A percentile compares a stretch with the other conserved stretches of the same genome.
Conservation (phyloP, 805 yeast species). For the Babjeviella inositovora region DNA sequence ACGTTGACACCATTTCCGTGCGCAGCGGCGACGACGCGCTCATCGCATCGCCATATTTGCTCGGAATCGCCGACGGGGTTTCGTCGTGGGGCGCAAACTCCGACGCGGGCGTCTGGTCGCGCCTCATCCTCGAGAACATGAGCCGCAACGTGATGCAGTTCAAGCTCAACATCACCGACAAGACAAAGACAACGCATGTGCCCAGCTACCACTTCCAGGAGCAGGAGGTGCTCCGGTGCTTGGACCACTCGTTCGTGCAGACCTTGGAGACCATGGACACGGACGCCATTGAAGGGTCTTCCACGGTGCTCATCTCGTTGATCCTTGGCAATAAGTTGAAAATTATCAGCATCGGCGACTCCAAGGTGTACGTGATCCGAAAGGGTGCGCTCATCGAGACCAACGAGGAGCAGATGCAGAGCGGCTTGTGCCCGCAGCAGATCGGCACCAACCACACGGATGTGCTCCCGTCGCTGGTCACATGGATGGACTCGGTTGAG, state of each 20-base stretch:
- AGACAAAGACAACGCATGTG: too few species aligned
- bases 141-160: slow-evolving; percentile 19
- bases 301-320: slow-evolving; percentile 30
- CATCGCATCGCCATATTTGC: slow-evolving; percentile 31
- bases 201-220: too few species aligned
- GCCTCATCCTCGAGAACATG: slow-evolving; percentile 33
- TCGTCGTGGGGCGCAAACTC: slow-evolving; percentile 35
- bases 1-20: slow-evolving; percentile 34
- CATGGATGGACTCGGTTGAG: slow-evolving; percentile 23
- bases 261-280: slow-evolving; percentile 33
- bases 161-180: slow-evolving; percentile 23
- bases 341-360: slow-evolving; percentile 36
- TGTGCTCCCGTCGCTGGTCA: slow-evolving; percentile 27
- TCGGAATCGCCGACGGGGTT: slow-evolving; percentile 42
- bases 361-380: slow-evolving; percentile 28
- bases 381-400: slow-evolving; percentile 22
- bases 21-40: slow-evolving; percentile 44
- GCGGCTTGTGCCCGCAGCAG: slow-evolving; percentile 32
- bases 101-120: slow-evolving; percentile 33
- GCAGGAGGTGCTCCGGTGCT: slow-evolving; percentile 20
- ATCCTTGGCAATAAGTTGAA: slow-evolving; percentile 26
- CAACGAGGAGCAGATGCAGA: slow-evolving; percentile 28
- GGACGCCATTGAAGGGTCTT: slow-evolving; percentile 27
- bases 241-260: slow-evolving; percentile 30
- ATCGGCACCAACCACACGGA: slow-evolving; percentile 31